These are phyloP conservation scores for Prunus yedoensis DNA, from an alignment of 331 rosid species.

Conservation along the genomic window DNA sequence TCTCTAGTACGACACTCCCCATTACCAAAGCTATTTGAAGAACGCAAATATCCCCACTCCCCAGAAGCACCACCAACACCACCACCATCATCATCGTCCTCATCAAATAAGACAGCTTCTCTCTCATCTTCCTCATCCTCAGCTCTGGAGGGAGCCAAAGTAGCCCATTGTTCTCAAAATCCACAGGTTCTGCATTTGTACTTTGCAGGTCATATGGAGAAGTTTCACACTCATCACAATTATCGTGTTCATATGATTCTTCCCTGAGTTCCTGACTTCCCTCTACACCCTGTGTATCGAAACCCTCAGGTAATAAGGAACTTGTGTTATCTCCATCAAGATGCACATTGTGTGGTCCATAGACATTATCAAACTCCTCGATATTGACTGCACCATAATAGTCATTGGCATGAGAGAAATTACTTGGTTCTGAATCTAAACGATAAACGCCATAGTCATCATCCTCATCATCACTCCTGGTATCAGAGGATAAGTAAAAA, in stretches of 20 bases:
- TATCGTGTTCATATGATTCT: constrained; percentile 12
- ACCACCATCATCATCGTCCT: constrained; percentile 31
- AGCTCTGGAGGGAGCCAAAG: constrained; percentile 42
- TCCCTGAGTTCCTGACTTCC: constrained; percentile 21
- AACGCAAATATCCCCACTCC: constrained; percentile 40
- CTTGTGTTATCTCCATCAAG: constrained; percentile 25
- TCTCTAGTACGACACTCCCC: constrained; percentile 37
- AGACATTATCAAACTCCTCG: constrained; percentile 27
- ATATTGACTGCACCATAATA: constrained; percentile 28
- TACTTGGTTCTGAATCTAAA: constrained; percentile 42
- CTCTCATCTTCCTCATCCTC: constrained; percentile 44
- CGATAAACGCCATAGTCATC: constrained; percentile 57
- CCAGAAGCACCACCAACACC: constrained; percentile 29
- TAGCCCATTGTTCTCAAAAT: constrained; percentile 33
- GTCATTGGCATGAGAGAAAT: constrained; percentile 27
- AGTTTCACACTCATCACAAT: constrained; percentile 12
- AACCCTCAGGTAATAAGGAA: constrained; percentile 21
- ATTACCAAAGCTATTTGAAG: constrained; percentile 31
- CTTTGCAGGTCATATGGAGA: constrained; percentile 30
- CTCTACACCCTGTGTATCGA: constrained; percentile 16
- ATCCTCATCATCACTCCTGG: constrained; percentile 59
- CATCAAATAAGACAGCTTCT: constrained; percentile 34
- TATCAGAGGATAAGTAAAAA: constrained; percentile 30
- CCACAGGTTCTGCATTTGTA: constrained; percentile 32
- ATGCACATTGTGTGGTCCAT: constrained; percentile 28